phyloP scores from a whole-genome alignment of 768 basidiomycete species.

The button mushroom (Agaricus bisporus) region DNA sequence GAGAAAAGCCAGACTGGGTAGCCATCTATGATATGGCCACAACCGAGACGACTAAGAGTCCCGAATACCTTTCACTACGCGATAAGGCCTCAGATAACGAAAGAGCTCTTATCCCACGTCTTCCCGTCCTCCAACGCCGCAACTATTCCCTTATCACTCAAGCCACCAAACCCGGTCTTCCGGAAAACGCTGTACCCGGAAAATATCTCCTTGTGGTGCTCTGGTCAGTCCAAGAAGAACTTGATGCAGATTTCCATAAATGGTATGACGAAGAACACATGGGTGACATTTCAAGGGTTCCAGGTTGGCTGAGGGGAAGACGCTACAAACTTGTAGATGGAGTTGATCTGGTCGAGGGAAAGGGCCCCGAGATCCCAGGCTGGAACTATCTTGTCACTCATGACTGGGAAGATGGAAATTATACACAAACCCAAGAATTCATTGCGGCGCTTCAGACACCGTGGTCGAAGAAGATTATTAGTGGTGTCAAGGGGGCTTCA shows the following conservation, averaged over 20 bases:
- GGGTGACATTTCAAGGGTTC: not conserved
- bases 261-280: slow-evolving; percentile 16
- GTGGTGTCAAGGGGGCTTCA: slow-evolving; percentile 13
- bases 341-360: not conserved
- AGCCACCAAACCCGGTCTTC: not conserved
- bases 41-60: slow-evolving; percentile 16
- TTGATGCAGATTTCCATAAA: slow-evolving; percentile 21
- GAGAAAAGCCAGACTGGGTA: slow-evolving; percentile 21
- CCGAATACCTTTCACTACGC: slow-evolving; percentile 19
- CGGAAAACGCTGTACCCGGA: slow-evolving; percentile 7
- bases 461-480: slow-evolving; percentile 19
- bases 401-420: slow-evolving; percentile 19
- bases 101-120: slow-evolving; percentile 17
- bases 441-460: slow-evolving; percentile 19
- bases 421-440: slow-evolving; percentile 18
- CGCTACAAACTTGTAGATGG: slow-evolving; percentile 3
- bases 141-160: slow-evolving; percentile 18
- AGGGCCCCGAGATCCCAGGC: not conserved
- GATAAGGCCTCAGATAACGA: slow-evolving; percentile 21
- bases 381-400: slow-evolving; percentile 29
- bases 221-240: slow-evolving; percentile 8
- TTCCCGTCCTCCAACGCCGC: slow-evolving; percentile 20
- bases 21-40: slow-evolving; percentile 24
- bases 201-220: slow-evolving; percentile 16
- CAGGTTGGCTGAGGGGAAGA: slow-evolving; percentile 4